Conservation (phyloP, 306 rosid species). For the Luffa acutangula region DNA sequence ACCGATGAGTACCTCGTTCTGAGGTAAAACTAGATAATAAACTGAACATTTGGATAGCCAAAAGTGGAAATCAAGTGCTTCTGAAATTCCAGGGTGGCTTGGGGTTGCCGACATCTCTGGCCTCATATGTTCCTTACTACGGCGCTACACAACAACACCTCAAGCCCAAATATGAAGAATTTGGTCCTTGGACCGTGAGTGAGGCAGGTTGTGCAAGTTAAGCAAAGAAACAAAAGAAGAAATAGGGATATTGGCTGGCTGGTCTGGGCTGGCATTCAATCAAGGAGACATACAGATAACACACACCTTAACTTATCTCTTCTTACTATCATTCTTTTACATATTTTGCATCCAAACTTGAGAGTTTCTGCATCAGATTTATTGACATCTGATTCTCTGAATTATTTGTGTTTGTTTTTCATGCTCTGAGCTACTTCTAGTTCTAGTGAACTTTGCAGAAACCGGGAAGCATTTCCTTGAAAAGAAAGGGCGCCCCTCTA, state of each 20-base stretch:
- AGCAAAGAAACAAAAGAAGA: neutral
- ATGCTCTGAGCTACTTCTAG: neutral
- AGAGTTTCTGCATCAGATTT: neutral
- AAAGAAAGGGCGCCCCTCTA: neutral
- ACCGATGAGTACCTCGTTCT: too few relatives aligned
- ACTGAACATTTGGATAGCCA: too few relatives aligned
- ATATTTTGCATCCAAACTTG: neutral
- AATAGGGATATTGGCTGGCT: neutral
- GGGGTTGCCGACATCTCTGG: neutral
- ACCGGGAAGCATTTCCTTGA: neutral
- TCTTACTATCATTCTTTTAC: neutral
- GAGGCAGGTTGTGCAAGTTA: too few relatives aligned
- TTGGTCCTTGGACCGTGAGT: neutral
- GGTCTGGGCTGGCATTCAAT: neutral
- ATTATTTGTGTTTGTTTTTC: neutral
- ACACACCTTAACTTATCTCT: neutral
- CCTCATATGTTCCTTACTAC: neutral
- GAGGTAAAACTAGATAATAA: too few relatives aligned
- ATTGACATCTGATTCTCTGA: neutral
- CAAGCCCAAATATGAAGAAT: neutral
- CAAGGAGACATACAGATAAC: neutral
- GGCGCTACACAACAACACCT: neutral
- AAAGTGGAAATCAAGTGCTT: too few relatives aligned
- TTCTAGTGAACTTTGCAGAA: neutral
- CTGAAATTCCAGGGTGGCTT: neutral